phyloP scores from a whole-genome alignment of 2,329 filamentous ascomycete species.

The Diplocarpon mali region DNA sequence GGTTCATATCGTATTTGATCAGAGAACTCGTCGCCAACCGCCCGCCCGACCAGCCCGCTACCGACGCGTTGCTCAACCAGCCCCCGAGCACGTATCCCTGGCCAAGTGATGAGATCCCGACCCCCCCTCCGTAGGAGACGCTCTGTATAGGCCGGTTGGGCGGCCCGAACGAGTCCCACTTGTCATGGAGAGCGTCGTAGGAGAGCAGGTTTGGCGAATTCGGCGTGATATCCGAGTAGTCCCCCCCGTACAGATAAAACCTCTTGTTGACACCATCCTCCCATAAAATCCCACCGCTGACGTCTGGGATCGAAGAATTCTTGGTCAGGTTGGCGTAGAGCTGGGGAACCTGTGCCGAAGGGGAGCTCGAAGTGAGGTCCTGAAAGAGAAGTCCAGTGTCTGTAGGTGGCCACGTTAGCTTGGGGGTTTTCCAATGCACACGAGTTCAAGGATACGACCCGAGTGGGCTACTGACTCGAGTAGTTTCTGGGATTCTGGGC shows the following conservation, averaged over 20 bases:
- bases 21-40: conserved; percentile 40
- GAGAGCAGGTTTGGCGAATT: conserved; percentile 39
- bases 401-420: conserved; percentile 19
- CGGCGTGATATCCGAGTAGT: conserved; percentile 35
- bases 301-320: conserved; percentile 42
- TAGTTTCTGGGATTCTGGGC: conserved; percentile 38
- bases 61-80: conserved; percentile 44
- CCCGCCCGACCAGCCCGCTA: conserved; percentile 38
- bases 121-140: conserved; percentile 46
- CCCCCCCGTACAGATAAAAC: conserved; percentile 52
- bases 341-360: conserved; percentile 34
- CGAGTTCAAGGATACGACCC: not conserved
- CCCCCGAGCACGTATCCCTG: conserved; percentile 53
- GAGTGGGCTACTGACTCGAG: conserved; percentile 38
- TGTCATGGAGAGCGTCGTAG: conserved; percentile 45
- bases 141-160: conserved; percentile 32
- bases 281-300: conserved; percentile 42
- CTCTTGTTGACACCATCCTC: conserved; percentile 50
- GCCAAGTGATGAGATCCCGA: conserved; percentile 41
- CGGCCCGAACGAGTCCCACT: conserved; percentile 40
- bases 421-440: not conserved
- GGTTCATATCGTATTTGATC: conserved; percentile 45
- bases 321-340: conserved; percentile 48
- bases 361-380: conserved; percentile 37
- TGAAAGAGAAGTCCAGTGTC: conserved; percentile 46